Evolutionary conservation across 306 rosid genomes (phyloP).

Genomic region (Senna tora): DNA sequence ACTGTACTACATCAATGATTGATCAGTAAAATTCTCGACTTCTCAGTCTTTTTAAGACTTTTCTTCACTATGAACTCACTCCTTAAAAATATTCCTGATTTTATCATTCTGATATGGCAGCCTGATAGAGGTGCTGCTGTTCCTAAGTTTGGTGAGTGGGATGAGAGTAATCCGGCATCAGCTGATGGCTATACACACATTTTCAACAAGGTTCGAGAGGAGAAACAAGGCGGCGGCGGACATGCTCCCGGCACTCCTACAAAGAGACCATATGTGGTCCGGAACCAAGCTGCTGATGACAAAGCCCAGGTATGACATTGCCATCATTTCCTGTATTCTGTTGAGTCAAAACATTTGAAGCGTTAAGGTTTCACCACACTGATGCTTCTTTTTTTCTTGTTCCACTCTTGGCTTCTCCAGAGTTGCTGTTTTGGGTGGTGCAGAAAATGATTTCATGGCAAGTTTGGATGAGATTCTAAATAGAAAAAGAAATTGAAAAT

Average conservation of each 20-base stretch:
- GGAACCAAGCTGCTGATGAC: slow-evolving; percentile 42
- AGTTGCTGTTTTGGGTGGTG: slow-evolving; percentile 75
- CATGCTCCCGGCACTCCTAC: slow-evolving; percentile 54
- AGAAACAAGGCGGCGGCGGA: slow-evolving; percentile 64
- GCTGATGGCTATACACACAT: slow-evolving; percentile 90
- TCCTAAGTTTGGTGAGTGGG: slow-evolving; percentile 98
- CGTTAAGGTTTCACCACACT: slow-evolving; percentile 7
- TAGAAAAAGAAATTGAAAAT: slow-evolving; percentile 28
- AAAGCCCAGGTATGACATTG: slow-evolving; percentile 52
- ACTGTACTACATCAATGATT: neutral
- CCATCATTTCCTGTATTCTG: neutral
- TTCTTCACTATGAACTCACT: neutral
- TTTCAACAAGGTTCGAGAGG: slow-evolving; percentile 80
- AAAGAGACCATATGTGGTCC: slow-evolving; percentile 43
- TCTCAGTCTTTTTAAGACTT: slow-evolving; percentile 5
- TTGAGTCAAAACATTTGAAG: neutral
- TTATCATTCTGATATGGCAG: slow-evolving; percentile 47
- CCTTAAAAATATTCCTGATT: slow-evolving; percentile 33
- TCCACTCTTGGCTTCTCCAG: slow-evolving; percentile 52
- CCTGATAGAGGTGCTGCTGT: slow-evolving; percentile 92
- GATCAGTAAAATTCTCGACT: slow-evolving; percentile 25
- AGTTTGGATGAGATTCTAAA: slow-evolving; percentile 40
- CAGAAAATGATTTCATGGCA: slow-evolving; percentile 51
- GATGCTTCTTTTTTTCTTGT: slow-evolving; percentile 36
- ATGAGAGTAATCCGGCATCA: slow-evolving; percentile 76